A percentile compares a stretch with the other conserved stretches of the same genome.
Evolutionary conservation across 1,284 basidiomycete species (phyloP).

Genomic region (Kalmanozyma brasiliensis): DNA sequence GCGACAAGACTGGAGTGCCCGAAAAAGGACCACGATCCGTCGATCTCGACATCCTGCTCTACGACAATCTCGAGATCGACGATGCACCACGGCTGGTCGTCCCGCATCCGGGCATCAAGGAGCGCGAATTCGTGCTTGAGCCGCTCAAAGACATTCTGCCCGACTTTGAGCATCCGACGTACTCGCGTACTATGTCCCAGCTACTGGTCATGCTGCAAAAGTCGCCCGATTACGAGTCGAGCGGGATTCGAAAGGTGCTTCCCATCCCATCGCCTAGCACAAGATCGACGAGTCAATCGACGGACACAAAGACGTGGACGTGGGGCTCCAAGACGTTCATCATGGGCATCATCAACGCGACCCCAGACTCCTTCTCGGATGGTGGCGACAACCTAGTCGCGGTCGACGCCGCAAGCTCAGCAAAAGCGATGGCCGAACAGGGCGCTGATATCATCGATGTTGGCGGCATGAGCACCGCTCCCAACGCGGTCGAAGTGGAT

Average conservation of each 20-base stretch:
- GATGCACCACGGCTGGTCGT: conserved; percentile 79
- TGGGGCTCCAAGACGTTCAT: conserved; percentile 73
- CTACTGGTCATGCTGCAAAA: conserved; percentile 56
- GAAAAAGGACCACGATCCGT: conserved; percentile 89
- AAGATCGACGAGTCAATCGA: conserved; percentile 2
- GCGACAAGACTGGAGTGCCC: conserved; percentile 76
- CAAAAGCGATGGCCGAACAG: conserved; percentile 45
- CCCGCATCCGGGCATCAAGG: conserved; percentile 83
- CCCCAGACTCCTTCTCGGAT: conserved; percentile 97
- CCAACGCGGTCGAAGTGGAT: conserved; percentile 52
- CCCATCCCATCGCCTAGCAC: conserved; percentile 38
- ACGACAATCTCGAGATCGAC: conserved; percentile 75
- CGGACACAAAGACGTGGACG: conserved; percentile 43
- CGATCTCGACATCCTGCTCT: conserved; percentile 90
- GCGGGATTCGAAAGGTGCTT: conserved; percentile 51
- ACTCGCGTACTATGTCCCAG: conserved; percentile 57
- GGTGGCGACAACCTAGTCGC: conserved; percentile 74
- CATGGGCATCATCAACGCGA: conserved; percentile 94
- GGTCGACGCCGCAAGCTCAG: conserved; percentile 55
- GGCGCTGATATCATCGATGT: conserved; percentile 84
- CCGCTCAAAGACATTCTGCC: conserved; percentile 78
- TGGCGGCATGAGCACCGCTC: conserved; percentile 82
- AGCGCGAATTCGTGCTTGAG: conserved; percentile 90
- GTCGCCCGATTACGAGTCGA: conserved; percentile 46
- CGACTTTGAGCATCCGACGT: conserved; percentile 62